These are phyloP conservation scores for Choanephora cucurbitarum DNA, from an alignment of 371 early-diverging fungal genomes.

Conservation along the genomic window DNA sequence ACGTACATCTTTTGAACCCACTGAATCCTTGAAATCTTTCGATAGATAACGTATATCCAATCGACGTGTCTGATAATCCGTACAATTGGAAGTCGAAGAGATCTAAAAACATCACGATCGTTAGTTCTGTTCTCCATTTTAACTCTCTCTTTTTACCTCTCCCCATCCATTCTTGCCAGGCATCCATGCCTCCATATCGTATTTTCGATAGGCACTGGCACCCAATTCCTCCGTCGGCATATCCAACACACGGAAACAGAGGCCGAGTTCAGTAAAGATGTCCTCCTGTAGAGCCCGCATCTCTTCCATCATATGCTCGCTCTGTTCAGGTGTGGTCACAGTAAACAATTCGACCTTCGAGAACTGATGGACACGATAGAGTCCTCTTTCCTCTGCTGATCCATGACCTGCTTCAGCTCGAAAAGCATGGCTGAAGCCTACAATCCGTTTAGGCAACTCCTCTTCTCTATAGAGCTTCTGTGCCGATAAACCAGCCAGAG, in stretches of 20 bases:
- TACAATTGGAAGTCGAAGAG: conserved; percentile 85
- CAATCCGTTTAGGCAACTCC: conserved; percentile 69
- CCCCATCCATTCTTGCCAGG: conserved; percentile 90
- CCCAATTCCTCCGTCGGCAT: conserved; percentile 96
- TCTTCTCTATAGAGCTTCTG: conserved; percentile 56
- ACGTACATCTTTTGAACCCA: conserved; percentile 31
- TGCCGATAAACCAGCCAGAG: conserved; percentile 83
- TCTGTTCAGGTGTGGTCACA: conserved; percentile 66
- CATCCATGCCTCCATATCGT: conserved; percentile 96
- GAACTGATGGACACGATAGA: conserved; percentile 95
- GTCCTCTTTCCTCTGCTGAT: conserved; percentile 84
- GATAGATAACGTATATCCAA: conserved; percentile 67
- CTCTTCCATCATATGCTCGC: conserved; percentile 71
- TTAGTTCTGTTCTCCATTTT: background rate
- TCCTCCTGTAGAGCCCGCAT: conserved; percentile 74
- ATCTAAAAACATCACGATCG: conserved; percentile 54
- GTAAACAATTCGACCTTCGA: conserved; percentile 92
- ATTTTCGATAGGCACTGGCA: conserved; percentile 89
- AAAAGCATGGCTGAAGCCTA: conserved; percentile 85
- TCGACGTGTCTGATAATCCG: conserved; percentile 82
- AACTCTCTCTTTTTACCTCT: conserved; percentile 55
- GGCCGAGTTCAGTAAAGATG: conserved; percentile 77
- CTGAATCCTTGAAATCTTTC: conserved; percentile 26
- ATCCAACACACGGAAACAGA: conserved; percentile 83
- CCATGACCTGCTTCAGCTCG: conserved; percentile 89